Evolutionary conservation across 2,329 filamentous ascomycete genomes (phyloP), one percentile per base, ranked within the genome.

Genomic region (Diplodia mutila): DNA sequence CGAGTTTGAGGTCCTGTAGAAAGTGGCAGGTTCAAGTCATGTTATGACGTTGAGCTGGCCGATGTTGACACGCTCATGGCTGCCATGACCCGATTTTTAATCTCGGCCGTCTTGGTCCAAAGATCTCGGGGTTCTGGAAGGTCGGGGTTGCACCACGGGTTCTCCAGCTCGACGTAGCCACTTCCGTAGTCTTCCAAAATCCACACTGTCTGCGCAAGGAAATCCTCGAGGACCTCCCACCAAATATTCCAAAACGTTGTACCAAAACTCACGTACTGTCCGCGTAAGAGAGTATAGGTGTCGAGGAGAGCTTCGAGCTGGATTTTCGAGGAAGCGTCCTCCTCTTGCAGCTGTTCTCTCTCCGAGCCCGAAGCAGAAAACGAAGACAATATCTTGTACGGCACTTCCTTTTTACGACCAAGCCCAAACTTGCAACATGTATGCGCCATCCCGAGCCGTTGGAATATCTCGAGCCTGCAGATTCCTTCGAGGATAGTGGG

Each of bases 361-460:
- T 57, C 54, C 2, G 23, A 14, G 1, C 42, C 34, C 4, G 12
- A 16, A 6, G n/a, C 11, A 16, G 34, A 21, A 0, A 25, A 1
- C 11, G 7, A 2, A 5, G 8, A 14, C 27, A 32, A 14, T 1
- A 16, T 21, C 1, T 55, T 7, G 3, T 39, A 34, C 1, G 16
- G 18, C 18, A 18, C 1, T 0, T n/a, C 25, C 3, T 29, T 0
- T 14, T 29, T 23, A 1, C 18, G 21, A 2, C 5, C 3, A 2
- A 18, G 1, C 1, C 1, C 8, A 1, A 34, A 2, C n/a, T 9
- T 21, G 52, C 52, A 54, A 12, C 52, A 54, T 11, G 52, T 54
- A 21, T 54, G 29, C 27, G 27, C 52, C 52, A 54, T 37, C 16
- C 52, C 27, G 23, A 54, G 52, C 27, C 52, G 29, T 11, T 54